Conservation (phyloP, 1,284 basidiomycete genomes). For the Ceratobasidium theobromae region DNA sequence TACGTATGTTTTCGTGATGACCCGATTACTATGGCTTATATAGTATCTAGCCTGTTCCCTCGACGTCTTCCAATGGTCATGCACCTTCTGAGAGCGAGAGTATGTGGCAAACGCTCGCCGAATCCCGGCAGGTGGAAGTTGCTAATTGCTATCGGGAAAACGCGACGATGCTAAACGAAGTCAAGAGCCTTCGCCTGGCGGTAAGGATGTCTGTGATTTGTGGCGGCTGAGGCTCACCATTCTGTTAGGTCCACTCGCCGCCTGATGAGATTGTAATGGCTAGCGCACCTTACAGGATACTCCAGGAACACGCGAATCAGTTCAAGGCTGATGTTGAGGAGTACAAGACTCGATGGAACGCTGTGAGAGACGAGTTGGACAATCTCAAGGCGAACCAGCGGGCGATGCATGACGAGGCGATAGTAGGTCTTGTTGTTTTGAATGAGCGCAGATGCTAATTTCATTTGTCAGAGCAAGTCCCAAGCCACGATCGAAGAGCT, state of each 20-base stretch:
- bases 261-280: slow-evolving; percentile 51
- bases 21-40: background rate
- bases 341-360: slow-evolving; percentile 44
- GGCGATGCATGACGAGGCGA: slow-evolving; percentile 21
- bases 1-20: background rate
- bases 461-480: background rate
- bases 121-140: slow-evolving; percentile 29
- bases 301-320: slow-evolving; percentile 47
- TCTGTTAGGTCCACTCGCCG: slow-evolving; percentile 49
- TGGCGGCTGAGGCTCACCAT: background rate
- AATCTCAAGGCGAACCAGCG: slow-evolving; percentile 36
- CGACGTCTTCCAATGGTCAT: background rate
- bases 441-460: background rate
- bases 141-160: slow-evolving; percentile 19
- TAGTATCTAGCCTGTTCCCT: background rate
- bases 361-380: slow-evolving; percentile 49
- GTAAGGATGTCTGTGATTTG: slow-evolving; percentile 20
- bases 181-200: slow-evolving; percentile 31
- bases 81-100: background rate
- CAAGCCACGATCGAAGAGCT: slow-evolving; percentile 53
- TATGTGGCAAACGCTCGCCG: slow-evolving; percentile 28
- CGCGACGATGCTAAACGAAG: slow-evolving; percentile 27
- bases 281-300: slow-evolving; percentile 52
- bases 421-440: background rate
- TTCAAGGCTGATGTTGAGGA: slow-evolving; percentile 43